Conservation (phyloP, 129 eudicot species). For the Helianthus tuberosus region DNA sequence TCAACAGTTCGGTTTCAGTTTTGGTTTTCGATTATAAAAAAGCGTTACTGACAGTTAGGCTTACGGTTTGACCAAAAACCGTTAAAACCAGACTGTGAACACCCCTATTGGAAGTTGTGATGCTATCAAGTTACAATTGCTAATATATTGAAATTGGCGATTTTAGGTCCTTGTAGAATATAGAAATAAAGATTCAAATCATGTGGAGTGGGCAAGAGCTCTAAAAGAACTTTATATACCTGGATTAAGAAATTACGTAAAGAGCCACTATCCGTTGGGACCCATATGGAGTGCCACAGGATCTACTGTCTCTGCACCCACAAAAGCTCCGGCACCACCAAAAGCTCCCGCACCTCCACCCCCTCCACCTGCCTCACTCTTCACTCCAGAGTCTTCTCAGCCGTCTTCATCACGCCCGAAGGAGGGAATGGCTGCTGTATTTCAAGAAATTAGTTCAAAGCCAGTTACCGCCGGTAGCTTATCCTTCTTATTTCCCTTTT, state of each 20-base stretch:
- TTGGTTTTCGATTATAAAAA: too few species aligned
- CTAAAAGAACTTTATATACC: conserved; percentile 83
- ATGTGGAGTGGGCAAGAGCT: conserved; percentile 98
- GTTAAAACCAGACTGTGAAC: neutral
- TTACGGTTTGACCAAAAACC: too few species aligned
- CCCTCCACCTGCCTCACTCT: conserved; percentile 81
- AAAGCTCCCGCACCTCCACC: conserved; percentile 84
- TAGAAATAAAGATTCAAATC: conserved; percentile 80
- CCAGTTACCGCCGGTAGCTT: conserved; percentile 73
- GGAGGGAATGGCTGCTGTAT: conserved; percentile 93
- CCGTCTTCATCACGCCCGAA: conserved; percentile 82
- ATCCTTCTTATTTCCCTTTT: neutral
- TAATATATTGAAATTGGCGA: conserved; percentile 19
- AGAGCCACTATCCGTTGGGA: conserved; percentile 82
- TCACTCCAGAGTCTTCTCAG: conserved; percentile 58
- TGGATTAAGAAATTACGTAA: conserved; percentile 88
- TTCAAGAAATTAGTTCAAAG: conserved; percentile 79
- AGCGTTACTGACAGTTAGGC: too few species aligned
- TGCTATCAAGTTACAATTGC: conserved; percentile 9
- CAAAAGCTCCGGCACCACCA: conserved; percentile 56
- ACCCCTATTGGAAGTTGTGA: neutral
- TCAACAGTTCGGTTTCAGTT: too few species aligned
- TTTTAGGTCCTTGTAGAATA: conserved; percentile 81
- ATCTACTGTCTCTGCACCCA: conserved; percentile 49
- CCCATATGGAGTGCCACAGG: conserved; percentile 96